Evolutionary conservation across 495 filamentous ascomycete genomes (phyloP), one percentile per base, ranked within the genome.

Genomic region (Tuber borchii): DNA sequence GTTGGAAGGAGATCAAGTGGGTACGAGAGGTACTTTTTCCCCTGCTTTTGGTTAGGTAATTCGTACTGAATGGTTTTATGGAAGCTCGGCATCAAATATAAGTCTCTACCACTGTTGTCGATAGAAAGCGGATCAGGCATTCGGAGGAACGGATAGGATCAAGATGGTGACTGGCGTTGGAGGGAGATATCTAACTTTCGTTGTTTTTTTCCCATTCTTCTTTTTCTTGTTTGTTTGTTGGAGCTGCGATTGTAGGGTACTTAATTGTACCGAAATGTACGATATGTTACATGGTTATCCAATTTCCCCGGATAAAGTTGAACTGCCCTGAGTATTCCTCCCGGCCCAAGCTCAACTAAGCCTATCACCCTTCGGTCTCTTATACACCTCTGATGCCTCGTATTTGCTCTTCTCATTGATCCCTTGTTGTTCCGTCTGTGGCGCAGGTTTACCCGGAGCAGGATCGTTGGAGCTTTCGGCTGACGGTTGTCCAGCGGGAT

Each of bases 391-490:
- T 76, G 86, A 86, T 74, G 91, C 87, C 84, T 98, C 93, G 85
- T 97, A 98, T 86, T 97, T 97, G 83, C 93, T 92, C 85, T 94
- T 94, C 83, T 94, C 92, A 48, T 88, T 76, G 46, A 93, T 87
- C 76, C 88, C 86, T 77, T 93, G 87, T 70, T 84, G 85, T 81
- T 93, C 92, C 45, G 89, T 93, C 77, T 91, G 86, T 3, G 93
- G 91, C 70, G 91, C 90, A 84, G 96, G 94, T 74, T 92, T 86
- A 37, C 93, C 95, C 6, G 95, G 90, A 34, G 94, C 94, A 43
- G 94, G 95, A 86, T 97, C 95, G 69, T 86, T 86, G 75, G 88
- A 91, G 22, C 90, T 89, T 84, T 97, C 94, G 74, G 88, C 86
- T 80, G 92, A 93, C n/a, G 93, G 93, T 48, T 90, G 94, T 12